Evolutionary conservation across 495 filamentous ascomycete genomes (phyloP).

Genomic region (Penicillium nucicola): DNA sequence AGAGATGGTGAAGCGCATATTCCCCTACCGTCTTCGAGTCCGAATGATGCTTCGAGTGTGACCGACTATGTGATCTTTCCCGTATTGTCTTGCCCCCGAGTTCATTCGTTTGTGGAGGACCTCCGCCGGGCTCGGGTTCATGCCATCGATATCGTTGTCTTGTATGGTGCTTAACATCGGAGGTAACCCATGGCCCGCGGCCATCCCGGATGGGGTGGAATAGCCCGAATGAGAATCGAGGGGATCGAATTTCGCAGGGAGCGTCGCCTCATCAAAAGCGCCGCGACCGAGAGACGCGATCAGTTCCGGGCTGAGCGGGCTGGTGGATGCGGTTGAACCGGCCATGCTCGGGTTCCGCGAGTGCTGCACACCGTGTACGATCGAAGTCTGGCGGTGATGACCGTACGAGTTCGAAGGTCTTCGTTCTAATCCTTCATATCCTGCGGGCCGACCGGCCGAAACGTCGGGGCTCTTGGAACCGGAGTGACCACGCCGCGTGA

Average conservation of each 20-base stretch:
- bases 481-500: slow-evolving; percentile 49
- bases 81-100: slow-evolving; percentile 62
- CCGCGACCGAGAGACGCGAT: slow-evolving; percentile 63
- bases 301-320: slow-evolving; percentile 79
- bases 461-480: slow-evolving; percentile 55
- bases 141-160: slow-evolving; percentile 30
- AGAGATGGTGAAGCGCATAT: slow-evolving; percentile 93
- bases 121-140: slow-evolving; percentile 23
- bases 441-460: slow-evolving; percentile 35
- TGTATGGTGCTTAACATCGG: slow-evolving; percentile 40
- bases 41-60: slow-evolving; percentile 73
- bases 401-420: slow-evolving; percentile 70
- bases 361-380: slow-evolving; percentile 91
- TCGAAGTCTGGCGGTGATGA: slow-evolving; percentile 91
- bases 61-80: slow-evolving; percentile 74
- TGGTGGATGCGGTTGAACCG: slow-evolving; percentile 60
- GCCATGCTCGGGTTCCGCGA: slow-evolving; percentile 80
- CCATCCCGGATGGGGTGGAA: slow-evolving; percentile 19
- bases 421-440: slow-evolving; percentile 63
- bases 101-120: slow-evolving; percentile 36
- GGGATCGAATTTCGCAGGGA: slow-evolving; percentile 29
- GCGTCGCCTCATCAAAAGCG: slow-evolving; percentile 22
- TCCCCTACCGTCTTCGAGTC: slow-evolving; percentile 90
- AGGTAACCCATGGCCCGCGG: slow-evolving; percentile 21
- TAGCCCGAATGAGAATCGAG: slow-evolving; percentile 27